Evolutionary conservation across 108 stramenopile genomes (phyloP).

Genomic region (Fragilariopsis cylindrus): DNA sequence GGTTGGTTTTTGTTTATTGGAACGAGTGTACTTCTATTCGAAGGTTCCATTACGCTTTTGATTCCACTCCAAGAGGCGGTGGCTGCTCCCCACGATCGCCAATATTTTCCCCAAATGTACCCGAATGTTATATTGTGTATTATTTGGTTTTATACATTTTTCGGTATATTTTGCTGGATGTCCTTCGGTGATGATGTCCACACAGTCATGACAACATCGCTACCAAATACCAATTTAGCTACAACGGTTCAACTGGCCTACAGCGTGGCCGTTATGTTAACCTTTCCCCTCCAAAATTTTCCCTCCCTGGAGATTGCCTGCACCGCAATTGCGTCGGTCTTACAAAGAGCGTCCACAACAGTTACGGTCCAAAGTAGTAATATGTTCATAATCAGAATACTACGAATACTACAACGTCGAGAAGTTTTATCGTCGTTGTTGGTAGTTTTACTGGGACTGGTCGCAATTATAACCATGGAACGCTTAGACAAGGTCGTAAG

Average conservation of each 20-base stretch:
- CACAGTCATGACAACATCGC: constrained; percentile 50
- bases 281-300: constrained; percentile 62
- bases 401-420: constrained; percentile 7
- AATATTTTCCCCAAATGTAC: constrained; percentile 46
- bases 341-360: background rate
- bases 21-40: constrained; percentile 53
- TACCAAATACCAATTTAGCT: constrained; percentile 40
- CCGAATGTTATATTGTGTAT: constrained; percentile 41
- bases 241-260: constrained; percentile 56
- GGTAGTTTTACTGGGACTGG: constrained; percentile 39
- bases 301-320: constrained; percentile 52
- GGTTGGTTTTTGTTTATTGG: constrained; percentile 63
- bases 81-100: constrained; percentile 22
- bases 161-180: constrained; percentile 48
- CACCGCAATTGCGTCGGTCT: background rate
- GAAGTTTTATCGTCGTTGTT: constrained; percentile 33
- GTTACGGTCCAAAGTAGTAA: background rate
- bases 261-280: constrained; percentile 53
- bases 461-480: constrained; percentile 51
- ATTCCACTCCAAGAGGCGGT: constrained; percentile 61
- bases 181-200: constrained; percentile 48
- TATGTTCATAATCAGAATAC: background rate
- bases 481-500: constrained; percentile 68
- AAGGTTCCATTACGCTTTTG: constrained; percentile 60
- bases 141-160: constrained; percentile 48